phyloP scores from a whole-genome alignment of 1,284 basidiomycete species.

The Pseudozyma pruni region DNA sequence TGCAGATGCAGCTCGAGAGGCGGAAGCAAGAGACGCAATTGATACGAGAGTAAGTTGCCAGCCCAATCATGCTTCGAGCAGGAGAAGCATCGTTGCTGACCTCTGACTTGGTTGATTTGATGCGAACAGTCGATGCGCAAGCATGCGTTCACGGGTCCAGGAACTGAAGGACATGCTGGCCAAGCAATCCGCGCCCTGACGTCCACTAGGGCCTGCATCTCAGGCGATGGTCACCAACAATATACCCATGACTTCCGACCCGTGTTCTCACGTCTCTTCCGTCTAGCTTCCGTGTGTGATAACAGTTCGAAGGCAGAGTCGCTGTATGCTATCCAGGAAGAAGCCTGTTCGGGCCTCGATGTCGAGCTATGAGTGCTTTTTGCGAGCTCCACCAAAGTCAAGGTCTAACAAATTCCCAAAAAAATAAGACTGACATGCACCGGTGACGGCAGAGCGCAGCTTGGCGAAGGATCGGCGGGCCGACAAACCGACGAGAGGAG shows the following conservation, averaged over 20 bases:
- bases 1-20: constrained; percentile 56
- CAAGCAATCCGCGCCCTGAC: background rate
- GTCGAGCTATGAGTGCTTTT: too few relatives aligned
- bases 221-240: too few relatives aligned
- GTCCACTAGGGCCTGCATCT: too few relatives aligned
- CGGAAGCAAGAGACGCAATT: constrained; percentile 49
- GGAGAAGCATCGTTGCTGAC: background rate
- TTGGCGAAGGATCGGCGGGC: constrained; percentile 2
- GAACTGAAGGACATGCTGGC: constrained; percentile 34
- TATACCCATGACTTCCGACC: constrained; percentile 2
- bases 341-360: too few relatives aligned
- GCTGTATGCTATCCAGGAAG: background rate
- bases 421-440: constrained; percentile 1
- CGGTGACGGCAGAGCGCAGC: constrained; percentile 11
- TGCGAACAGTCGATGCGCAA: constrained; percentile 22
- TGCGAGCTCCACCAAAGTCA: too few relatives aligned
- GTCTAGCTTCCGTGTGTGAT: background rate
- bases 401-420: constrained; percentile 3
- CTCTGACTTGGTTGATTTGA: background rate
- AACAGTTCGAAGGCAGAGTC: background rate
- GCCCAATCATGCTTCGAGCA: too few relatives aligned
- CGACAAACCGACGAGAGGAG: background rate
- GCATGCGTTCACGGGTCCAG: constrained; percentile 29
- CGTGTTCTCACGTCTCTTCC: background rate
- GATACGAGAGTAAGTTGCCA: constrained; percentile 45